Evolutionary conservation across 106 monocot species (phyloP), one percentile per base, ranked within the genome.

Genomic region (Acanthochlamys bracteata): DNA sequence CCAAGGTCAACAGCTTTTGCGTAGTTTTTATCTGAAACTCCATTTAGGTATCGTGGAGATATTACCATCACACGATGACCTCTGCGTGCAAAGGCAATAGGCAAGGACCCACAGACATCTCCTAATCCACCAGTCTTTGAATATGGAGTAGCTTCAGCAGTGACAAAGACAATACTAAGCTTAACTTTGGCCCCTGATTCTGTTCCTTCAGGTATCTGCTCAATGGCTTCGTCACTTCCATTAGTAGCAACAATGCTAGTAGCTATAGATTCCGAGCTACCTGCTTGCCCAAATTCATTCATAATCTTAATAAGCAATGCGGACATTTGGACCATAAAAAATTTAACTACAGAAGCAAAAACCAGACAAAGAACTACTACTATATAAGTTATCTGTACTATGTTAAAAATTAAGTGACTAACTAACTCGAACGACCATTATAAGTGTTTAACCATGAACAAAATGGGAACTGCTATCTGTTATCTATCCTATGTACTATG

Each of bases 1-100:
- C 65, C 79, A 42, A 71, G 39, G 42, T 86, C 76, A 57, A 62
- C 17, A 26, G 81, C 79, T 53, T 53, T 39, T 11, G 73, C 71
- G 70, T 66, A 79, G 15, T 71, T 74, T 42, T 72, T 61, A 49
- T 89, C 54, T 17, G 73, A 78, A 11, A 24, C 49, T 20, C 89
- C 83, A 75, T 89, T 80, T 20, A 89, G 52, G 64, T 93, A 93
- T 70, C 89, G 85, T 16, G 93, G 93, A 62, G 77, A 77, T 22
- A 93, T 68, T 25, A 93, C 93, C 93, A 94, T 94, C 25, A 94
- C 93, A 54, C 93, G 89, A 66, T 94, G 86, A 68, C 89, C 89
- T 76, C 73, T 83, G 51, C 72, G 66, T 41, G 89, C 89, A 52
- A 94, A 72, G n/a, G 86, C 81, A 63, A 93, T 68, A 42, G 89